Base-by-base conservation (phyloP, 2,329 filamentous ascomycete genomes). In the Aspergillus brasiliensis region DNA sequence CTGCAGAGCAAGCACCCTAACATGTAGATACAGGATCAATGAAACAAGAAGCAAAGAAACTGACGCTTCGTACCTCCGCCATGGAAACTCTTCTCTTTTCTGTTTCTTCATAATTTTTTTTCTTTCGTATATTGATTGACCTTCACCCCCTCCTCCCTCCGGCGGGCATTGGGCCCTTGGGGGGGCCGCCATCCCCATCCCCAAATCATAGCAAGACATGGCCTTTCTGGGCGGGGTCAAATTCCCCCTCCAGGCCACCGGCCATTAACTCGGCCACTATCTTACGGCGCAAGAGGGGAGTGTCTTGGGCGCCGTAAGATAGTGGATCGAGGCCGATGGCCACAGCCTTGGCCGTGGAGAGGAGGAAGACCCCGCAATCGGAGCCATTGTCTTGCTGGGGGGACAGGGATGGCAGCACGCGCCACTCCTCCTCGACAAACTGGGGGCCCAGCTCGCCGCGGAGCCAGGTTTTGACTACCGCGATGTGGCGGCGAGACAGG, bases 281-380 rank as follows among this genome's bases (percentile, higher is more conserved):
- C 62, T 81, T 77, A 62, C 66, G 69, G 48, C 81, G 74, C 62
- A 82, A 71, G 17, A 74, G 60, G 8, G 67, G 64, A 38, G 80
- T 81, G 57, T 81, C 73, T 5, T 56, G 57, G 5, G 79, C 71
- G 11, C 73, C 71, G 62, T 80, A 81, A 2, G 71, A 73, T 56
- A 76, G 73, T 3, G 78, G 78, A 52, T 80, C 78, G 27, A 81
- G 67, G 15, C 76, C 76, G 27, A 81, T 66, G 53, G 78, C 75
- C 53, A 82, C 73, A 58, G 80, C 76, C 62, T 82, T 81, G 51
- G 81, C 81, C 4, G 77, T 81, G 8, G 80, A 80, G 19, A 81
- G 70, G 19, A 80, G 72, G 62, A 82, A 83, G 2, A 82, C 80
- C n/a, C 81, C 81, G 59, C 81, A 83, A 60, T 83, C 81, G 56